Conservation (phyloP, 371 early-diverging fungal species). For the Umbelopsis sp. region DNA sequence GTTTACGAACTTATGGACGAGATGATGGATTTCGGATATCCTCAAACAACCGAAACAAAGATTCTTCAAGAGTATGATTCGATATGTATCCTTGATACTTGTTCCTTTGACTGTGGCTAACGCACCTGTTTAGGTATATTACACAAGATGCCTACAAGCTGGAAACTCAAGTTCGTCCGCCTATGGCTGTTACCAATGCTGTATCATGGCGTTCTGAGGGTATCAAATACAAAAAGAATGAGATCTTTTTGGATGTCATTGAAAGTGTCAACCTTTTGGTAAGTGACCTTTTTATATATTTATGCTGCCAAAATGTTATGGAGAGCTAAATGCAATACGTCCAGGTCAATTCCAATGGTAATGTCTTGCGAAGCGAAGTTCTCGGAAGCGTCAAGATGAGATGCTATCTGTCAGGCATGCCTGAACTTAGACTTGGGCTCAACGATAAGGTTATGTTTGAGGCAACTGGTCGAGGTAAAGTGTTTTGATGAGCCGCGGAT, state of each 20-base stretch:
- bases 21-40: conserved; percentile 99
- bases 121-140: conserved; percentile 70
- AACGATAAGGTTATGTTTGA: conserved; percentile 99
- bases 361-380: conserved; percentile 95
- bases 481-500: neutral
- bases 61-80: conserved; percentile 86
- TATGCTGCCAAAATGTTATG: too few relatives aligned
- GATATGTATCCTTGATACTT: neutral
- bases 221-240: conserved; percentile 95
- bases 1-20: conserved; percentile 98
- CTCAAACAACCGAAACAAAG: conserved; percentile 97
- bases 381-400: conserved; percentile 96
- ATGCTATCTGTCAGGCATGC: conserved; percentile 97
- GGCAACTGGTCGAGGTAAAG: conserved; percentile 85
- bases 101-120: neutral
- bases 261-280: conserved; percentile 87
- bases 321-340: conserved; percentile 18
- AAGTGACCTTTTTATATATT: conserved; percentile 37
- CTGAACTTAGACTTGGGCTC: conserved; percentile 95
- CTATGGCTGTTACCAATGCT: conserved; percentile 97
- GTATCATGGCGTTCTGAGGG: conserved; percentile 98
- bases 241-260: conserved; percentile 89
- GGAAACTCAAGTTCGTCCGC: conserved; percentile 88
- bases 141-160: conserved; percentile 97
- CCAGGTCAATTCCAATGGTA: conserved; percentile 88